Conservation (phyloP, 2,329 filamentous ascomycete species). For the Ciborinia camelliae region DNA sequence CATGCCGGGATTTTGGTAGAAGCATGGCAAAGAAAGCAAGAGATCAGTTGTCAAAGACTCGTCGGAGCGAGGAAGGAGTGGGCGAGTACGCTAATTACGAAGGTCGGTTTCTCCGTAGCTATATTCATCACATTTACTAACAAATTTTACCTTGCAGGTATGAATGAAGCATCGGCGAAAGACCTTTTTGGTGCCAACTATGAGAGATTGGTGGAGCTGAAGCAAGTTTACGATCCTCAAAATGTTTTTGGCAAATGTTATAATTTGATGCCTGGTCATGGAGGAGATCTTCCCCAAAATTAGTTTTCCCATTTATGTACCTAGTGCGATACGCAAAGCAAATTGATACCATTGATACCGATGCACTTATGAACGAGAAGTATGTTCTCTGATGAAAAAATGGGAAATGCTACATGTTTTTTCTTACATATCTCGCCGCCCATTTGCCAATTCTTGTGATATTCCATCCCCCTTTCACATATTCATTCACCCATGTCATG, state of each 20-base stretch:
- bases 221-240: conserved; percentile 25
- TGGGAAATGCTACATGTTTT: neutral
- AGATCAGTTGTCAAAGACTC: neutral
- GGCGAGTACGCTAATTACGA: conserved; percentile 14
- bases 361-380: neutral
- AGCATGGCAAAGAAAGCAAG: conserved; percentile 20
- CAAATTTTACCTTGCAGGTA: neutral
- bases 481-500: neutral
- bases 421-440: neutral
- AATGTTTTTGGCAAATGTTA: conserved; percentile 11
- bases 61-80: neutral
- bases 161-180: conserved; percentile 17
- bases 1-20: conserved; percentile 24
- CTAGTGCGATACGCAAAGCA: neutral
- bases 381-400: neutral
- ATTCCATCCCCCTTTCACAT: no score
- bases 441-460: neutral
- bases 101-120: neutral
- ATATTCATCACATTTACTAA: neutral
- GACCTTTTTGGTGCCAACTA: conserved; percentile 23
- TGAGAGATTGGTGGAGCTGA: conserved; percentile 23
- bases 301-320: neutral
- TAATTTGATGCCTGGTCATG: neutral
- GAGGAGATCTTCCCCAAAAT: neutral
- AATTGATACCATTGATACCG: neutral